phyloP scores from a whole-genome alignment of 371 early-diverging fungal genomes.

The Syncephalastrum sp. region DNA sequence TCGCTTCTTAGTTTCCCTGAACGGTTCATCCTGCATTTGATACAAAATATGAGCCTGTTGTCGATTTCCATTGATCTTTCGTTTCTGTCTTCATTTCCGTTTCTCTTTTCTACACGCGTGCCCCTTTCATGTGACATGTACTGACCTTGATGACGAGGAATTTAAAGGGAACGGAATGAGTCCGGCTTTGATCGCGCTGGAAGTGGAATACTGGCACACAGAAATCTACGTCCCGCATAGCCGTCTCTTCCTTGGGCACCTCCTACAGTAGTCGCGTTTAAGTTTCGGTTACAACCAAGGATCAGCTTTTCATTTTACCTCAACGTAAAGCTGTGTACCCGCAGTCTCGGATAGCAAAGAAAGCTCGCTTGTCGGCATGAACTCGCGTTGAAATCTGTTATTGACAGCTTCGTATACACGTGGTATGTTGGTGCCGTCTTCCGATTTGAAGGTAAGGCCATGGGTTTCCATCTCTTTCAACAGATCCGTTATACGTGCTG shows the following conservation, averaged over 20 bases:
- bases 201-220: slow-evolving; percentile 70
- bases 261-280: neutral
- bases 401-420: slow-evolving; percentile 27
- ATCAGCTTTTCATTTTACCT: slow-evolving; percentile 8
- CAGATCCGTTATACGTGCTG: slow-evolving; percentile 48
- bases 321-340: slow-evolving; percentile 18
- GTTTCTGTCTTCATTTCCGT: too few relatives aligned
- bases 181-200: slow-evolving; percentile 57
- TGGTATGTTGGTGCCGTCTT: slow-evolving; percentile 7
- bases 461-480: slow-evolving; percentile 57
- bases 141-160: slow-evolving; percentile 61
- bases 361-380: slow-evolving; percentile 1
- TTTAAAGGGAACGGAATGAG: slow-evolving; percentile 83
- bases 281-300: too few relatives aligned
- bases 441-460: slow-evolving; percentile 16
- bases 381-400: slow-evolving; percentile 20
- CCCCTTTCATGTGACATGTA: neutral
- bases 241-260: neutral
- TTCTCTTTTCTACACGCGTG: neutral
- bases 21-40: slow-evolving; percentile 59
- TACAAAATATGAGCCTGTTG: neutral
- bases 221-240: slow-evolving; percentile 2
- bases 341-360: slow-evolving; percentile 15
- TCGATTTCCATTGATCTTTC: neutral
- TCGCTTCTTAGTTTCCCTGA: slow-evolving; percentile 68